These are phyloP conservation scores for Aspergillus olivimuriae DNA, from an alignment of 495 filamentous ascomycete species.

Conservation along the genomic window DNA sequence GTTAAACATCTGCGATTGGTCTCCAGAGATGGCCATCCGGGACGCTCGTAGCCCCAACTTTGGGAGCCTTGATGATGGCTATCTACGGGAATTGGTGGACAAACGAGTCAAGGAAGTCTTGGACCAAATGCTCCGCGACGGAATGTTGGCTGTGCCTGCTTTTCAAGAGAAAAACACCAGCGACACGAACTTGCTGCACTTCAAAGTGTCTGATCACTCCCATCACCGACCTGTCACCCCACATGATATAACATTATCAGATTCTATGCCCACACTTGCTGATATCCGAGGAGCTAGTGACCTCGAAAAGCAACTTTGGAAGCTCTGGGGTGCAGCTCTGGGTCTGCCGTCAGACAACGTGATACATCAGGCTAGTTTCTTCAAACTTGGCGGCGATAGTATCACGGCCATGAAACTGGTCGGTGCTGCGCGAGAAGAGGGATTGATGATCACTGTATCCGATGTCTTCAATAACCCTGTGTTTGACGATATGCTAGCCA, in stretches of 20 bases:
- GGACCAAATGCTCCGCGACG: slow-evolving; percentile 31
- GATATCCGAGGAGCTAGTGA: slow-evolving; percentile 11
- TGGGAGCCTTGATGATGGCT: slow-evolving; percentile 16
- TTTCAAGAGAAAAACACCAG: slow-evolving; percentile 12
- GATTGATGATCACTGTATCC: slow-evolving; percentile 49
- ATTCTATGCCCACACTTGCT: slow-evolving; percentile 12
- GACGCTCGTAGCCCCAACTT: not conserved
- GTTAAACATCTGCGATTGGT: slow-evolving; percentile 12
- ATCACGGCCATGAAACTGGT: slow-evolving; percentile 66
- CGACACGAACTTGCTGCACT: not conserved
- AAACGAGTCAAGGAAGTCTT: slow-evolving; percentile 36
- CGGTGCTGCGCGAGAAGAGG: slow-evolving; percentile 47
- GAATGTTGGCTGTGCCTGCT: slow-evolving; percentile 22
- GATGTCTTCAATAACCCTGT: slow-evolving; percentile 43
- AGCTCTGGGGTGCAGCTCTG: slow-evolving; percentile 40
- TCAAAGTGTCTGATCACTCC: slow-evolving; percentile 18
- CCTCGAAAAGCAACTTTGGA: slow-evolving; percentile 33
- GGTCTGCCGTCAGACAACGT: slow-evolving; percentile 34
- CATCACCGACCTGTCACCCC: not conserved
- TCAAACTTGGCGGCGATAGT: slow-evolving; percentile 46
- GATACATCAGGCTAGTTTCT: slow-evolving; percentile 41
- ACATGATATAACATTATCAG: slow-evolving; percentile 4
- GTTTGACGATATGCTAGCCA: slow-evolving; percentile 40
- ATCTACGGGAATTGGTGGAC: slow-evolving; percentile 35
- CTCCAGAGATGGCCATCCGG: not conserved